These are phyloP conservation scores for Fusarium mundagurra DNA, from an alignment of 2,329 filamentous ascomycete species.

Conservation along the genomic window DNA sequence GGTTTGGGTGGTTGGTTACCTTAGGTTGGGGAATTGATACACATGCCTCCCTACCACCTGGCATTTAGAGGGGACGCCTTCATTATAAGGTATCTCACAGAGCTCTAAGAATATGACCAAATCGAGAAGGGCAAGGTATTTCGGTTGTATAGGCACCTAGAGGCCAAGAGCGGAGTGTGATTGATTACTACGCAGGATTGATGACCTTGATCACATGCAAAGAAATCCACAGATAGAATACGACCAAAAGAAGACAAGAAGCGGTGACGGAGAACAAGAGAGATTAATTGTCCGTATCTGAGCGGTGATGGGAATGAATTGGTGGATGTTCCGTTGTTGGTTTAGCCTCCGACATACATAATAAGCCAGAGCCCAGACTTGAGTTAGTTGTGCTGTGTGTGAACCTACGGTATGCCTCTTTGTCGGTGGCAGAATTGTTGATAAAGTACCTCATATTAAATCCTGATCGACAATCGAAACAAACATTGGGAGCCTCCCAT, in stretches of 20 bases:
- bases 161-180: background rate
- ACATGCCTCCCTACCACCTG: background rate
- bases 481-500: background rate
- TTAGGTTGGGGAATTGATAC: background rate
- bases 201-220: conserved; percentile 21
- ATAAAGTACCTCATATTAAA: background rate
- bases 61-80: background rate
- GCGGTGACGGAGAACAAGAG: conserved; percentile 22
- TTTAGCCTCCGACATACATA: conserved; percentile 13
- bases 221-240: background rate
- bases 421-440: background rate
- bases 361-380: background rate
- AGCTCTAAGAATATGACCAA: background rate
- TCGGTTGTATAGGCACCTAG: background rate
- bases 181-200: background rate
- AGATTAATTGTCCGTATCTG: conserved; percentile 8
- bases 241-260: conserved; percentile 20
- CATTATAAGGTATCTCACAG: background rate
- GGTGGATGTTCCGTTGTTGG: background rate
- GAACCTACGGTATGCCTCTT: background rate
- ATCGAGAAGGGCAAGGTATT: background rate
- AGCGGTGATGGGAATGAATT: conserved; percentile 18
- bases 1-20: background rate
- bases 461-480: background rate
- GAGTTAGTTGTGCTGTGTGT: background rate